phyloP scores from a whole-genome alignment of 495 filamentous ascomycete species.

The Penicillium longicatenatum region DNA sequence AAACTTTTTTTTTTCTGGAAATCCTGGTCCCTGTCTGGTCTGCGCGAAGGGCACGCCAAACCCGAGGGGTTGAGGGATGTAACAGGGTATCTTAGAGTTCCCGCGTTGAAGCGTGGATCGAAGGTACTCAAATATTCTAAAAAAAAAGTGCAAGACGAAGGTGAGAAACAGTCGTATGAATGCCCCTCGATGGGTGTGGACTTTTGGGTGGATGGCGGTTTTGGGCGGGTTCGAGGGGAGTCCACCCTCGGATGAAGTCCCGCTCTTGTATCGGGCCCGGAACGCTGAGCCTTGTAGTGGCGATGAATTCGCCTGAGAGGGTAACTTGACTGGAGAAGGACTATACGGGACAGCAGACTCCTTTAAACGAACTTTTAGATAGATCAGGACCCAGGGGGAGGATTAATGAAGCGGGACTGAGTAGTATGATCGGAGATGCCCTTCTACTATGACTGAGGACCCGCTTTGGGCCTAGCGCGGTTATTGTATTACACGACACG shows the following conservation, averaged over 20 bases:
- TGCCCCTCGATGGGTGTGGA: constrained; percentile 50
- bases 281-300: constrained; percentile 33
- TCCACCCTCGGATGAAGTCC: constrained; percentile 50
- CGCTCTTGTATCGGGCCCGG: constrained; percentile 38
- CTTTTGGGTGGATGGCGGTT: constrained; percentile 36
- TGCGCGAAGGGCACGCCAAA: constrained; percentile 45
- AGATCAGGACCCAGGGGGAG: background rate
- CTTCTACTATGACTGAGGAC: background rate
- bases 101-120: constrained; percentile 43
- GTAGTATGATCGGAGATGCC: constrained; percentile 3
- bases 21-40: constrained; percentile 40
- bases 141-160: constrained; percentile 38
- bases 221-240: constrained; percentile 36
- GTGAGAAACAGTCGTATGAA: constrained; percentile 29
- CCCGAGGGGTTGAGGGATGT: constrained; percentile 40
- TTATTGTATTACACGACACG: constrained; percentile 29
- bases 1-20: constrained; percentile 14
- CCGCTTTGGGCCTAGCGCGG: constrained; percentile 27
- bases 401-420: constrained; percentile 3
- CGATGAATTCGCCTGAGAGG: constrained; percentile 2
- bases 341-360: background rate
- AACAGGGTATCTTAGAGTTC: constrained; percentile 33
- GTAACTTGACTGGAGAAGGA: background rate
- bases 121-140: constrained; percentile 36
- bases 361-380: constrained; percentile 1